Conservation (phyloP, 1,284 basidiomycete species). For the Leccinum cinnamomeum region DNA sequence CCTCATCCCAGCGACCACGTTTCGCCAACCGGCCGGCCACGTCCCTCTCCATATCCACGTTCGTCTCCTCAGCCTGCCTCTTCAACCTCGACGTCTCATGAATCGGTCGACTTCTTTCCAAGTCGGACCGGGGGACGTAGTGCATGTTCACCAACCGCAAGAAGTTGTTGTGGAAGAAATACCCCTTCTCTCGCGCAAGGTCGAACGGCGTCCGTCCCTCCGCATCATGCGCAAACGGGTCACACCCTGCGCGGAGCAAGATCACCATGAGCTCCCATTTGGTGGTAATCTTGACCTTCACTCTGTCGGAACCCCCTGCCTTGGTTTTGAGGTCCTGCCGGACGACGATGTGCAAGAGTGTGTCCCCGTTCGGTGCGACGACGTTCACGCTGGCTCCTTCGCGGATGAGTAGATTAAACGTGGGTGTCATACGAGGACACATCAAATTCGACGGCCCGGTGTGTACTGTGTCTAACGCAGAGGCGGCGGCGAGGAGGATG, state of each 20-base stretch:
- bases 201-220: slow-evolving; percentile 5
- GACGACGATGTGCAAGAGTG: slow-evolving; percentile 1
- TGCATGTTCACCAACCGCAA: neutral
- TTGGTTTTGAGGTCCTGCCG: neutral
- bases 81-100: neutral
- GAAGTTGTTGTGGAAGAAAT: neutral
- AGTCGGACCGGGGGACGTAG: neutral
- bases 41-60: neutral
- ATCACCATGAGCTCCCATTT: neutral
- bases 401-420: neutral
- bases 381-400: slow-evolving; percentile 4
- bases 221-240: neutral
- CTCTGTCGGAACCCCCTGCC: neutral
- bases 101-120: neutral
- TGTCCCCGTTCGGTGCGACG: slow-evolving; percentile 6
- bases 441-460: neutral
- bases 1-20: slow-evolving; percentile 2
- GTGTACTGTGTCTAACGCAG: neutral
- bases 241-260: slow-evolving; percentile 4
- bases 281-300: neutral
- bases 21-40: neutral
- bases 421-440: neutral
- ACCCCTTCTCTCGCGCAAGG: slow-evolving; percentile 2
- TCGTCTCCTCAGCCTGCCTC: neutral
- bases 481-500: slow-evolving; percentile 1